Percentiles rank a stretch among this genome's conserved stretches.
phyloP scores from a whole-genome alignment of 352 stramenopile species.

The Pythium volutum region DNA sequence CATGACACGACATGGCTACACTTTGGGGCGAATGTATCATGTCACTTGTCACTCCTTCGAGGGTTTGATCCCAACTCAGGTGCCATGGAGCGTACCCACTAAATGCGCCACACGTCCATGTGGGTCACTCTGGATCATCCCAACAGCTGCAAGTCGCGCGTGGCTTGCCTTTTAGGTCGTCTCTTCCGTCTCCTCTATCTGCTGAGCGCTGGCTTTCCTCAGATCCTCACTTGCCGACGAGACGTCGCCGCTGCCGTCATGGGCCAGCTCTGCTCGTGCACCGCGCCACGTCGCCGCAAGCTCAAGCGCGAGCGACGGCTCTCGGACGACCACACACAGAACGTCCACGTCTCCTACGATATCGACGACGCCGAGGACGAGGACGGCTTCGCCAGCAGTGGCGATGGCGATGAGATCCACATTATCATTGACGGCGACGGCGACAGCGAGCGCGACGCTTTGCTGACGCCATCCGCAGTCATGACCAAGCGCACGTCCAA shows the following conservation, averaged over 20 bases:
- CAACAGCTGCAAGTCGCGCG: slow-evolving; percentile 7
- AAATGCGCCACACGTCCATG: slow-evolving; percentile 12
- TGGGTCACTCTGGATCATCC: slow-evolving; percentile 12
- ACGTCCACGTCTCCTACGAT: not conserved
- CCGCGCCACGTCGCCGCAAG: slow-evolving; percentile 41
- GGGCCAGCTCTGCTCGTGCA: slow-evolving; percentile 76
- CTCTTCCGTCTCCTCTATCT: too few species aligned
- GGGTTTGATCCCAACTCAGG: not conserved
- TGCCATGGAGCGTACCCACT: slow-evolving; percentile 13
- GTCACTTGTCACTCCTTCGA: slow-evolving; percentile 12
- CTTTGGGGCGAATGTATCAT: not conserved
- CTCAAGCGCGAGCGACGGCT: slow-evolving; percentile 50
- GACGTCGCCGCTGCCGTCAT: slow-evolving; percentile 26
- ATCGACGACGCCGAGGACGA: slow-evolving; percentile 1
- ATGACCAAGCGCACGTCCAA: slow-evolving; percentile 31
- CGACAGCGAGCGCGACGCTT: slow-evolving; percentile 18
- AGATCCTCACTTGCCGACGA: not conserved
- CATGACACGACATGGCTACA: slow-evolving; percentile 2
- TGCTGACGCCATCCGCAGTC: slow-evolving; percentile 4
- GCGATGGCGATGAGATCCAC: slow-evolving; percentile 28
- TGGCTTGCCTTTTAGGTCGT: not conserved
- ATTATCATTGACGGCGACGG: slow-evolving; percentile 39
- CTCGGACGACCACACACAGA: slow-evolving; percentile 38
- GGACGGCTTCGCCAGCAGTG: slow-evolving; percentile 10
- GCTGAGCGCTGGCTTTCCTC: not conserved